A percentile compares a stretch with the other conserved stretches of the same genome.
phyloP scores from a whole-genome alignment of 768 basidiomycete species.

The Boletales sp. region DNA sequence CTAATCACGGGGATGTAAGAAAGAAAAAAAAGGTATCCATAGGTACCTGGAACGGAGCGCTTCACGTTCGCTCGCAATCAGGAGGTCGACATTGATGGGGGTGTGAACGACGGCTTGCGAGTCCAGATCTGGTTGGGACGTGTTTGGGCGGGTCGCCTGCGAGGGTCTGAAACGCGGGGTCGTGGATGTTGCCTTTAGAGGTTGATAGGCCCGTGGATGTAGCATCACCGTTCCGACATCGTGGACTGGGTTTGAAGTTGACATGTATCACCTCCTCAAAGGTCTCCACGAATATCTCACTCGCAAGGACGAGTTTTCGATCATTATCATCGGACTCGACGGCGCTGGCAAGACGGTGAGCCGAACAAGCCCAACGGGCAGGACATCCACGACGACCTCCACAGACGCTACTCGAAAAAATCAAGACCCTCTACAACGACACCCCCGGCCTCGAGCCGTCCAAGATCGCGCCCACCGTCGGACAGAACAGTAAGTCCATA shows the following conservation, averaged over 20 bases:
- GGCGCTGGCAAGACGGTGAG: slow-evolving; percentile 88
- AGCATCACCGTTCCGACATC: too few relatives aligned
- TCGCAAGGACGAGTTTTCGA: slow-evolving; percentile 86
- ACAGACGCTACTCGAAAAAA: slow-evolving; percentile 86
- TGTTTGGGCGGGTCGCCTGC: too few relatives aligned
- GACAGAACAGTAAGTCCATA: slow-evolving; percentile 83
- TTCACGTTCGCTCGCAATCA: too few relatives aligned
- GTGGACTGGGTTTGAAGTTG: neutral
- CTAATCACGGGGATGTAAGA: too few relatives aligned
- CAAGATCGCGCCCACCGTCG: slow-evolving; percentile 95
- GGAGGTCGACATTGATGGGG: too few relatives aligned
- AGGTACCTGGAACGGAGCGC: too few relatives aligned
- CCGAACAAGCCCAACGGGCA: neutral
- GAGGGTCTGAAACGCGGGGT: too few relatives aligned
- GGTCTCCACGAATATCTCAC: slow-evolving; percentile 90
- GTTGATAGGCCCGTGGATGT: too few relatives aligned
- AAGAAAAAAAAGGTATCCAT: too few relatives aligned
- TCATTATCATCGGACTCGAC: slow-evolving; percentile 92
- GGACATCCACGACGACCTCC: neutral
- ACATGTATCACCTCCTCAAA: slow-evolving; percentile 92
- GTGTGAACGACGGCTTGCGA: too few relatives aligned
- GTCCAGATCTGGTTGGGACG: too few relatives aligned
- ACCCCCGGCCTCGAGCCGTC: slow-evolving; percentile 84
- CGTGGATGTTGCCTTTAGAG: too few relatives aligned
- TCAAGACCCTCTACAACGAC: slow-evolving; percentile 89